A percentile compares a stretch with the other conserved stretches of the same genome.
Evolutionary conservation across 768 basidiomycete genomes (phyloP).

Genomic region (Chalciporus piperatus): DNA sequence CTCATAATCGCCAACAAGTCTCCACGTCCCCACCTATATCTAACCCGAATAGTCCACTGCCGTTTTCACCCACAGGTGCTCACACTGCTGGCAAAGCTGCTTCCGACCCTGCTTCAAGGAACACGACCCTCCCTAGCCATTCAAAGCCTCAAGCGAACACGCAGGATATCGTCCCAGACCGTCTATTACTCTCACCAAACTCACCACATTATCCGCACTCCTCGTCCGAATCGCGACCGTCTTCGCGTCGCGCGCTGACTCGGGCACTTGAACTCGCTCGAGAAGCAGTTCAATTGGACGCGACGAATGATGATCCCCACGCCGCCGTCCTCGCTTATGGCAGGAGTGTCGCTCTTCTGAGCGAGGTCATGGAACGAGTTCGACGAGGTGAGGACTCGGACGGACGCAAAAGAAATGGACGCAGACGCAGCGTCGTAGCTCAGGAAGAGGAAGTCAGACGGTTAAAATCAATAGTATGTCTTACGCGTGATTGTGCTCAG

Average conservation of each 20-base stretch:
- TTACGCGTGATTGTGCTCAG: constrained; percentile 8
- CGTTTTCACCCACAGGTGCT: constrained; percentile 13
- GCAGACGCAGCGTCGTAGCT: constrained; percentile 79
- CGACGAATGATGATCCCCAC: constrained; percentile 83
- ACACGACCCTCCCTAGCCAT: constrained; percentile 38
- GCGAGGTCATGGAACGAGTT: constrained; percentile 91
- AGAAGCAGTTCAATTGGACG: constrained; percentile 85
- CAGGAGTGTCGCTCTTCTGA: constrained; percentile 80
- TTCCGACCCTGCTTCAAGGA: constrained; percentile 57
- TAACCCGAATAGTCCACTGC: constrained; percentile 28
- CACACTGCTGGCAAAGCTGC: constrained; percentile 45
- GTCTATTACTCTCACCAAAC: constrained; percentile 41
- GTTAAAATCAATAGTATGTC: constrained; percentile 84
- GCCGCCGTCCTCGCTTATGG: constrained; percentile 89
- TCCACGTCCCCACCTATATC: constrained; percentile 24
- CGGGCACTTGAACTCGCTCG: constrained; percentile 84
- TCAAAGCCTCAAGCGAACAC: constrained; percentile 22
- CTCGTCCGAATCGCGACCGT: constrained; percentile 51
- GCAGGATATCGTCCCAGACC: constrained; percentile 43
- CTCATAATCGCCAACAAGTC: constrained; percentile 46
- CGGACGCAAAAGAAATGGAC: constrained; percentile 52
- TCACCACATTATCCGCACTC: constrained; percentile 43
- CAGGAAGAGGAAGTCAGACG: constrained; percentile 88
- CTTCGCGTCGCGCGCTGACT: constrained; percentile 84
- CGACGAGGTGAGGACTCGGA: constrained; percentile 82